Evolutionary conservation across 208 protist genomes (phyloP).

Genomic region (Acanthamoeba royreba): DNA sequence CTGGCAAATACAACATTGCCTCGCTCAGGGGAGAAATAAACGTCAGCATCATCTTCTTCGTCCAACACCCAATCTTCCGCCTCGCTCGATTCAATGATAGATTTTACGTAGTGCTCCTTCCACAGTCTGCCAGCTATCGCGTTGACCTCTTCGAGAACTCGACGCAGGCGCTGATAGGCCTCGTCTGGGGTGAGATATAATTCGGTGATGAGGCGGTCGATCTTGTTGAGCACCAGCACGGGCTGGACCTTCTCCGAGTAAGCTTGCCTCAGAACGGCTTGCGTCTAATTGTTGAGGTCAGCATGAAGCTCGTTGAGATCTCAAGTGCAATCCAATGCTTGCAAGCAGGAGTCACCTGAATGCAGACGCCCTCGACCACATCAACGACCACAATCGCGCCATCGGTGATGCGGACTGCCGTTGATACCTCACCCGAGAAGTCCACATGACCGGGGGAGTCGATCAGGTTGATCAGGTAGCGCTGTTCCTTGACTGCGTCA

Average conservation of each 20-base stretch:
- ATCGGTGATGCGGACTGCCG: conserved; percentile 92
- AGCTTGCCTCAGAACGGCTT: conserved; percentile 85
- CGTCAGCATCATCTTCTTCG: no score
- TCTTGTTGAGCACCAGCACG: conserved; percentile 94
- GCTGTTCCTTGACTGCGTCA: conserved; percentile 81
- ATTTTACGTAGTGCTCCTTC: neutral
- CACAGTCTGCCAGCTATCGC: neutral
- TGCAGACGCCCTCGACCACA: conserved; percentile 92
- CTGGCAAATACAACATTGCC: conserved; percentile 73
- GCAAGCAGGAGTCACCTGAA: neutral
- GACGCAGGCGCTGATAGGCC: conserved; percentile 96
- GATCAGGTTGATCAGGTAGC: conserved; percentile 93
- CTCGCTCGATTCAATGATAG: neutral
- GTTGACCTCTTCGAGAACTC: conserved; percentile 84
- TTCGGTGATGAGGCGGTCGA: conserved; percentile 98
- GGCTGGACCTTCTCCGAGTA: conserved; percentile 85
- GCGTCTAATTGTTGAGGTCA: conserved; percentile 64
- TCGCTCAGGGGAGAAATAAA: conserved; percentile 58
- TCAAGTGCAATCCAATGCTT: neutral
- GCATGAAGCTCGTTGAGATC: neutral
- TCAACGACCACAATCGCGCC: conserved; percentile 96
- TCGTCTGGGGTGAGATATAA: conserved; percentile 97
- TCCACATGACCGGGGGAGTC: conserved; percentile 96
- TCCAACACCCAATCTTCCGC: no score
- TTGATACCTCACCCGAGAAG: conserved; percentile 93